phyloP scores from a whole-genome alignment of 1,284 basidiomycete genomes.

The Gymnopus androsaceus region DNA sequence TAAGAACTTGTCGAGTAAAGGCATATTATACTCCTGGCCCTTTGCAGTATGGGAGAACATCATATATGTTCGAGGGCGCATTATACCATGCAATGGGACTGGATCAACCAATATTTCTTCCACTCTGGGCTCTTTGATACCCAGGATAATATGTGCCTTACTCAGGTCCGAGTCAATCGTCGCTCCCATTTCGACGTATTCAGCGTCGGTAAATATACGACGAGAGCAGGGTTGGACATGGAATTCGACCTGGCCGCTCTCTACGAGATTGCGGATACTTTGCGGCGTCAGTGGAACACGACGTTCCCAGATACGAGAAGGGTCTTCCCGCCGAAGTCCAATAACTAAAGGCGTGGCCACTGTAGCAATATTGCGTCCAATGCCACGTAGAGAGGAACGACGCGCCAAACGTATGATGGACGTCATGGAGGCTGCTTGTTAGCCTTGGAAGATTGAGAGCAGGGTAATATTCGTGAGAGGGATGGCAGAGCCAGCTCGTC shows the following conservation, averaged over 20 bases:
- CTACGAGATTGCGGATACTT: not conserved
- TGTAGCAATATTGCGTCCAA: no score
- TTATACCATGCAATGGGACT: conserved; percentile 18
- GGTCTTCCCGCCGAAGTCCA: conserved; percentile 79
- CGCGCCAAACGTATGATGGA: no score
- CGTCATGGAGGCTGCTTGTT: no score
- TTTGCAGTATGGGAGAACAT: conserved; percentile 94
- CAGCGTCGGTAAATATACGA: conserved; percentile 67
- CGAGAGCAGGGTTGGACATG: conserved; percentile 76
- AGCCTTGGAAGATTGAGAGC: no score
- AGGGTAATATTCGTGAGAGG: no score
- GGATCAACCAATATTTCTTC: conserved; percentile 56
- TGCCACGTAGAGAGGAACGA: no score
- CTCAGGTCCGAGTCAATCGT: conserved; percentile 57
- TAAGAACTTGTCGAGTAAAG: conserved; percentile 71
- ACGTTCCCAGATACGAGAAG: conserved; percentile 83
- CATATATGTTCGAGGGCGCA: conserved; percentile 60
- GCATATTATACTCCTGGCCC: conserved; percentile 83
- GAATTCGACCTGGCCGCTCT: conserved; percentile 36
- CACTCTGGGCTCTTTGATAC: conserved; percentile 86
- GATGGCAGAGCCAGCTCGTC: no score
- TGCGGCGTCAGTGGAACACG: conserved; percentile 79
- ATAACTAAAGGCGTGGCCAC: conserved; percentile 38
- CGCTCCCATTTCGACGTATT: conserved; percentile 79
- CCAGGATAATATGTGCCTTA: conserved; percentile 74